These are phyloP conservation scores for Diaporthe destruens DNA, from an alignment of 2,329 filamentous ascomycete species.

Conservation along the genomic window DNA sequence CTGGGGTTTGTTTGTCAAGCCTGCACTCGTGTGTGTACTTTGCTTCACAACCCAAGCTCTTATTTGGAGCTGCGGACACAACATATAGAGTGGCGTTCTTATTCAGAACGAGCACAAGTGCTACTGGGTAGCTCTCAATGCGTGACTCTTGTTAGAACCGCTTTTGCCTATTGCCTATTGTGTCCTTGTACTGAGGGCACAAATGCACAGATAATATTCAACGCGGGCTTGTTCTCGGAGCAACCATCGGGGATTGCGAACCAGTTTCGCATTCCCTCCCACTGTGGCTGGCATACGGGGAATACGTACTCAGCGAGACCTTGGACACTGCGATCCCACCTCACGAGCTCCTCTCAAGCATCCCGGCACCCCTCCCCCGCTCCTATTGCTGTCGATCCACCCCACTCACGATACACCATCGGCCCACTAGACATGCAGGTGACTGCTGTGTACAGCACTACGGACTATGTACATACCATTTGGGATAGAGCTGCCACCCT, in stretches of 20 bases:
- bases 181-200: background rate
- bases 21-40: background rate
- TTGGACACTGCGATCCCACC: conserved; percentile 15
- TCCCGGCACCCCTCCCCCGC: conserved; percentile 31
- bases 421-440: conserved; percentile 30
- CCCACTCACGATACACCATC: conserved; percentile 33
- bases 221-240: background rate
- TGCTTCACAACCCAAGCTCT: background rate
- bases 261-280: background rate
- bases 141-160: background rate
- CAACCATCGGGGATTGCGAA: background rate
- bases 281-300: background rate
- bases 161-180: background rate
- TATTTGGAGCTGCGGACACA: conserved; percentile 3
- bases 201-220: background rate
- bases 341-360: conserved; percentile 26
- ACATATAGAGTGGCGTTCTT: background rate
- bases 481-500: conserved; percentile 29
- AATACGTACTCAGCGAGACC: background rate
- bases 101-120: background rate
- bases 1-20: background rate
- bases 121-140: no score
- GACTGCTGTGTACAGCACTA: conserved; percentile 34
- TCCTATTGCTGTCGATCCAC: conserved; percentile 34
- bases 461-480: conserved; percentile 21